phyloP scores from a whole-genome alignment of 768 basidiomycete genomes.

The Mycena amicta region DNA sequence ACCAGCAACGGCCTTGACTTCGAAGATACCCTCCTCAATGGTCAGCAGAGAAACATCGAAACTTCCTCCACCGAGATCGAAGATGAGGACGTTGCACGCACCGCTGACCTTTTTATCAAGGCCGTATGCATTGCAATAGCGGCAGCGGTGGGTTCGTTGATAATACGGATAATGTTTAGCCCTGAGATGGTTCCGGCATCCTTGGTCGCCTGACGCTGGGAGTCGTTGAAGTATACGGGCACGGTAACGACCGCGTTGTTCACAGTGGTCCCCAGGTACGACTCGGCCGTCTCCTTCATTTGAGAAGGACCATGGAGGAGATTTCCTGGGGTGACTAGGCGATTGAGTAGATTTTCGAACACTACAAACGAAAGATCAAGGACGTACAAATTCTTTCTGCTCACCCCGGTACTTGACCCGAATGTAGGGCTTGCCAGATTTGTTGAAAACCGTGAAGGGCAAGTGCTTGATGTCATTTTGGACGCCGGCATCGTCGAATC shows the following conservation, averaged over 20 bases:
- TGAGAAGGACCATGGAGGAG: no score
- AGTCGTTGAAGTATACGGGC: no score
- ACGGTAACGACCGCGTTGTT: no score
- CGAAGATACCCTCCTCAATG: conserved; percentile 67
- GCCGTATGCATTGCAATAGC: conserved; percentile 72
- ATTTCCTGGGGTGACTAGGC: conserved; percentile 89
- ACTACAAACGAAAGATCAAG: conserved; percentile 37
- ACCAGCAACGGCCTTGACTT: conserved; percentile 70
- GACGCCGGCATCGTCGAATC: conserved; percentile 84
- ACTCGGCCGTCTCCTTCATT: no score
- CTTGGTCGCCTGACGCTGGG: no score
- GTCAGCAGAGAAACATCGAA: conserved; percentile 71
- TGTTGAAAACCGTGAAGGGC: conserved; percentile 61
- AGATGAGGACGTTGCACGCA: conserved; percentile 2
- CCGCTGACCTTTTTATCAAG: conserved; percentile 56
- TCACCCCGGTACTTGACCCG: conserved; percentile 90
- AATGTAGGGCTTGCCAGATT: conserved; percentile 84
- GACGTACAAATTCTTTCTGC: conserved; percentile 80
- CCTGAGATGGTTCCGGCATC: conserved; percentile 50
- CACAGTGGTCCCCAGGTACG: no score
- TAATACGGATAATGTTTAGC: conserved; percentile 66
- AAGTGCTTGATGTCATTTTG: no score
- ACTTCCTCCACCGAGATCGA: conserved; percentile 26
- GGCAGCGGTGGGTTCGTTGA: conserved; percentile 85
- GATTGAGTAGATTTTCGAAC: conserved; percentile 16